Base-by-base conservation (phyloP, 192 early-diverging fungal species). In the Dispira parvispora region DNA sequence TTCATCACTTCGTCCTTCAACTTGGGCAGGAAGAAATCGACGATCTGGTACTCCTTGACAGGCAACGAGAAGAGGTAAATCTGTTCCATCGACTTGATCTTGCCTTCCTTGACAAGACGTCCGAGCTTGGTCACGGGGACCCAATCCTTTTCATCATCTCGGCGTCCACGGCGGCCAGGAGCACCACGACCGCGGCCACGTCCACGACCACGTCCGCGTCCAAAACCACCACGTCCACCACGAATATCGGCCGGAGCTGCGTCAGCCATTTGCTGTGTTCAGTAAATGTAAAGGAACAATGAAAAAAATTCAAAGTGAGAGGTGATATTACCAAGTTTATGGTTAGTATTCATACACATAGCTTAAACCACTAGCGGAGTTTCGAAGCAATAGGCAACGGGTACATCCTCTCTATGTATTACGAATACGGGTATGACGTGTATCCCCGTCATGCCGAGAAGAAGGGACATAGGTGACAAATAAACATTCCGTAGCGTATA, bases 1-100 rank as follows among this genome's bases (percentile, higher is more conserved):
- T 98, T 98, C 94, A 98, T 98, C 65, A 98, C 94, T 81, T 98
- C 89, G 79, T 98, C 94, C 88, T 92, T 92, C 68, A 98, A 85
- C 73, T 84, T 82, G 74, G 89, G 88, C 49, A 98, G 78, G 86
- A 98, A 94, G 73, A 77, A 79, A 74, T 98, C 94, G 69, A 98
- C 85, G 65, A 98, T 89, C 82, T 98, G 94, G 87, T 88, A 98
- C 80, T 98, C 94, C 87, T 98, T 98, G 85, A 98, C 89, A 65
- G 94, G 92, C 64, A 98, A 86, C 47, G 94, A 95, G 84, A 92
- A 98, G 63, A 94, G 75, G 78, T 95, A 98, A 71, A 98, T 86
- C 78, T 98, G 88, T 78, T 98, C 90, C 69, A 98, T 95, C 65
- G 84, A 82, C 82, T 87, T 87, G 86, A 98, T 92, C 80, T 92